These are phyloP conservation scores for Laburnicola sp. DNA, from an alignment of 2,329 filamentous ascomycete species.

Conservation along the genomic window DNA sequence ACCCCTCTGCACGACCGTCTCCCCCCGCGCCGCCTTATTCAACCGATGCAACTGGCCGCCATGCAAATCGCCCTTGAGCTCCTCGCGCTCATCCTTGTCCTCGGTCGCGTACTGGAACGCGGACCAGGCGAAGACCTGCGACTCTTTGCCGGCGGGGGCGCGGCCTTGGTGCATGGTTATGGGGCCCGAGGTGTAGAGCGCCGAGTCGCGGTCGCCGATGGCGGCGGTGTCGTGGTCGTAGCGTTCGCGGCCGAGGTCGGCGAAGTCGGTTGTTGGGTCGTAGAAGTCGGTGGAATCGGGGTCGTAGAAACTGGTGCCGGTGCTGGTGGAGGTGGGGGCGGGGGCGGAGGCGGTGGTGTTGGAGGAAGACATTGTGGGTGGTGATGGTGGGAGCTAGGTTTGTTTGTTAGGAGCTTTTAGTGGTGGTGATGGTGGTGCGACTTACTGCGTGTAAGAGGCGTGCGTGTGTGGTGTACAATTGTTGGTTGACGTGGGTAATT, in stretches of 20 bases:
- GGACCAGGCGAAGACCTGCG: conserved; percentile 35
- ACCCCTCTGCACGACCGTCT: not conserved
- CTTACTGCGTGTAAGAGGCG: not conserved
- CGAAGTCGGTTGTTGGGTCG: conserved; percentile 24
- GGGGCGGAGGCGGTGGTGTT: not conserved
- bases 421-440: not conserved
- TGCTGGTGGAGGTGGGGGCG: not conserved
- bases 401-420: not conserved
- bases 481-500: too few relatives aligned
- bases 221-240: conserved; percentile 39
- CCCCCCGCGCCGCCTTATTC: conserved; percentile 31
- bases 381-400: not conserved
- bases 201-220: conserved; percentile 31
- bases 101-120: conserved; percentile 31
- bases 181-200: conserved; percentile 19
- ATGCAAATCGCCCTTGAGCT: conserved; percentile 41
- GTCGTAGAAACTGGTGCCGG: conserved; percentile 14
- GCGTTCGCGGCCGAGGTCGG: conserved; percentile 34
- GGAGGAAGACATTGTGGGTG: not conserved
- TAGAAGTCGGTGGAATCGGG: conserved; percentile 10
- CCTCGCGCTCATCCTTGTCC: conserved; percentile 30
- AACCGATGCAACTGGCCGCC: conserved; percentile 39
- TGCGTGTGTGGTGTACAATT: not conserved
- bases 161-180: conserved; percentile 25
- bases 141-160: conserved; percentile 31